Conservation (phyloP, 1,139 yeast genomes). For the Saccharomyces hybrid region DNA sequence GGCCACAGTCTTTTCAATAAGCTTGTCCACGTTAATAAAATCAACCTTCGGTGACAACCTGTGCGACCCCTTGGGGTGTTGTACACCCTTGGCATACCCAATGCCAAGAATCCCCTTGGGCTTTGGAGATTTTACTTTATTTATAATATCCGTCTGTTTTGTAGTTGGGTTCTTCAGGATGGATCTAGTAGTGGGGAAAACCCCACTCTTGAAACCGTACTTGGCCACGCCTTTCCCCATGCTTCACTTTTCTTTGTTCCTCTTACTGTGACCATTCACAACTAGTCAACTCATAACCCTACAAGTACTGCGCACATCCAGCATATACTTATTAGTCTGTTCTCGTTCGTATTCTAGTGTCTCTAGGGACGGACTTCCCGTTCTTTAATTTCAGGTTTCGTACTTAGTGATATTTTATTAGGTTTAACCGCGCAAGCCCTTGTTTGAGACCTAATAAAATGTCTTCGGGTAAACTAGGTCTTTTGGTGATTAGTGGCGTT, state of each 20-base stretch:
- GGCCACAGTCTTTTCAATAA: slow-evolving; percentile 47
- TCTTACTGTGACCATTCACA: background rate
- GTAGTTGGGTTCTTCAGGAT: slow-evolving; percentile 57
- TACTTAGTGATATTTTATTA: background rate
- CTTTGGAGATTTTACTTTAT: slow-evolving; percentile 43
- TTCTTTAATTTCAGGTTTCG: background rate
- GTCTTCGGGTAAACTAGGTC: no score
- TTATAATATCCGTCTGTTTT: slow-evolving; percentile 41
- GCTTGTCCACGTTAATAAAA: slow-evolving; percentile 50
- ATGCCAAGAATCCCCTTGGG: slow-evolving; percentile 31
- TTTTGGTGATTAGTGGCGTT: no score
- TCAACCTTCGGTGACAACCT: slow-evolving; percentile 48
- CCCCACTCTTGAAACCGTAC: slow-evolving; percentile 61
- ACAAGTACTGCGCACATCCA: no score
- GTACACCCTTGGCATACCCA: slow-evolving; percentile 71
- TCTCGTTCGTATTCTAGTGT: background rate
- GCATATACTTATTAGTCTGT: background rate
- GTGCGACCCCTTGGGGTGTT: slow-evolving; percentile 62
- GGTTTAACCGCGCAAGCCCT: background rate
- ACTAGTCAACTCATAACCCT: background rate
- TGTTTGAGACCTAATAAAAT: no score
- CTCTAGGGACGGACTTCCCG: background rate
- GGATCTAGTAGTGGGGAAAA: slow-evolving; percentile 69
- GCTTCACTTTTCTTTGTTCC: background rate
- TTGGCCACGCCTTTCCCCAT: slow-evolving; percentile 43